Base-by-base conservation (phyloP, 2,329 filamentous ascomycete species). In the Rosellinia necatrix region DNA sequence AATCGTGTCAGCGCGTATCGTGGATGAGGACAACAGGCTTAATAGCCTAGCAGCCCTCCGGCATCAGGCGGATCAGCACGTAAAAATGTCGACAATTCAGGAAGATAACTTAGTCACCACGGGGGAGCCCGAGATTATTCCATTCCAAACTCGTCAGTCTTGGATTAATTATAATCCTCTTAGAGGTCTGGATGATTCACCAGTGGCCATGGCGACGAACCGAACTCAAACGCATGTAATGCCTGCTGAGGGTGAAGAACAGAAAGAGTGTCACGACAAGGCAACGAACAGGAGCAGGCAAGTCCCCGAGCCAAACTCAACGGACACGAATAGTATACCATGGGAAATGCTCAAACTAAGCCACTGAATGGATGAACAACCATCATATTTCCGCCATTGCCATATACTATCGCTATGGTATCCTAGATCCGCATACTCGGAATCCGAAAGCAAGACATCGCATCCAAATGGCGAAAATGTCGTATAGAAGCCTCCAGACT, bases 121-220 rank as follows among this genome's bases (percentile, higher is more conserved):
- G 8, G 17, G 25, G n/a, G 38, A 32, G 15, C 34, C 21, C 6
- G 27, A 15, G 34, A 49, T 22, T 12, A 49, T 35, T 13, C 27
- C 27, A 3, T 30, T 42, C 10, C 6, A 43, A 46, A 25, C 43
- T 22, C 37, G 37, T 24, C 47, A 53, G 32, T 37, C 52, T 21
- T 46, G 21, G 30, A 56, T 59, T 25, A 53, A 55, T 34, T 49
- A 56, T n/a, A 53, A 56, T 32, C 42, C 56, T 3, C 52, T 56
- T 10, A 29, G 25, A 29, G 42, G 42, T 6, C 15, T 30, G 1
- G 42, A 44, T 17, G 43, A 21, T 47, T 12, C 32, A 3, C 3
- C 13, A 9, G 35, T 17, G 15, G 19, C 19, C 2, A 4, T 12
- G 22, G 21, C 17, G n/a, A n/a, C n/a, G n/a, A n/a, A n/a, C 29